phyloP scores from a whole-genome alignment of 768 basidiomycete genomes.

The Rhizopogon roseolus region DNA sequence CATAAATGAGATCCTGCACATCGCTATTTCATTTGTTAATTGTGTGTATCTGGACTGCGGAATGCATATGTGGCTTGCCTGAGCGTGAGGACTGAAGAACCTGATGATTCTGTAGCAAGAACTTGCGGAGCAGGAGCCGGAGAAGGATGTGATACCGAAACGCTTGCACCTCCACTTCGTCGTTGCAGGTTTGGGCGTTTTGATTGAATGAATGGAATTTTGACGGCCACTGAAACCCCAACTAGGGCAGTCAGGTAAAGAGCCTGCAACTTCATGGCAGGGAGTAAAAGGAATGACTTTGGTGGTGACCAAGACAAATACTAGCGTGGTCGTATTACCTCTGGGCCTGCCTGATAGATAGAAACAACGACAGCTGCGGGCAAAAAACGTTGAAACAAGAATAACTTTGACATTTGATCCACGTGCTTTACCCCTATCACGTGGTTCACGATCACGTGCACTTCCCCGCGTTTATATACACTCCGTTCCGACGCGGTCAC shows the following conservation, averaged over 20 bases:
- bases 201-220: constrained; percentile 42
- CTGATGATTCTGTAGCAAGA: constrained; percentile 15
- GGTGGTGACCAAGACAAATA: background rate
- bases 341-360: background rate
- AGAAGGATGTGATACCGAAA: constrained; percentile 9
- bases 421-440: background rate
- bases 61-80: constrained; percentile 9
- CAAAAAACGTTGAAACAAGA: background rate
- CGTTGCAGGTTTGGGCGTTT: constrained; percentile 30
- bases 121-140: constrained; percentile 12
- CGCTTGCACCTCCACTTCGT: constrained; percentile 28
- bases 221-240: constrained; percentile 39
- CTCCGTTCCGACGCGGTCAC: constrained; percentile 17
- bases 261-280: constrained; percentile 36
- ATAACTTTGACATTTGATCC: background rate
- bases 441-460: constrained; percentile 5
- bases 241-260: constrained; percentile 34
- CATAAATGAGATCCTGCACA: constrained; percentile 73
- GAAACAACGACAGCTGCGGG: background rate
- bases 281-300: background rate
- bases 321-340: background rate
- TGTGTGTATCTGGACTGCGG: background rate
- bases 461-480: constrained; percentile 5
- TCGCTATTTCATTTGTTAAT: constrained; percentile 40
- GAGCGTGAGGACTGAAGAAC: constrained; percentile 15